Evolutionary conservation across 768 basidiomycete genomes (phyloP), one percentile per base, ranked within the genome.

Genomic region (Infundibulicybe gibba): DNA sequence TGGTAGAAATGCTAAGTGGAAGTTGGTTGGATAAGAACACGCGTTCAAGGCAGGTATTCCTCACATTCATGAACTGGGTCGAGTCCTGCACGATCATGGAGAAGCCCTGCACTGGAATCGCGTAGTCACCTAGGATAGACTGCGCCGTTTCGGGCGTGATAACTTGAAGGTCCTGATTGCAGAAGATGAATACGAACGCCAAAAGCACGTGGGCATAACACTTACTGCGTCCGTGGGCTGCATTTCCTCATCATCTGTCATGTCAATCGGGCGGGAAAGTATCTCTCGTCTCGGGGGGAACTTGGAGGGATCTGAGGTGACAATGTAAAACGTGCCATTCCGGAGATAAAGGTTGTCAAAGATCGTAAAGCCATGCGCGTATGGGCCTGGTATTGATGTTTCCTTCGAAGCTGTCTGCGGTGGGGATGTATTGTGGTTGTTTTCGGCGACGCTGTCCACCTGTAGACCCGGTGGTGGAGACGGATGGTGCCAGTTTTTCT

Each of bases 331-430:
- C 1, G 84, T 88, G 15, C 86, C 85, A 52, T 87, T 82, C 44
- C 77, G 72, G 61, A 90, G 76, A 64, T 91, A 89, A 3, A 92
- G 62, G 49, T 85, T 77, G 43, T 81, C 79, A 52, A 90, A 80
- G 32, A 89, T 64, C 0, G 86, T 88, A 77, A 88, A 90, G 14
- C 89, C 88, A 38, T 75, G 70, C 14, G 71, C 71, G 45, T 79
- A 75, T 35, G 74, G 25, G 25, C 25, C 25, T 25, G 25, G 25
- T 25, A 25, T 25, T 25, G 25, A 25, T 8, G 25, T 25, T 25
- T 25, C 25, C 4, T 25, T 25, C 25, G 25, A 25, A 8, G 25
- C 25, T 25, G n/a, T n/a, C n/a, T n/a, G n/a, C n/a, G n/a, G n/a
- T n/a, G n/a, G n/a, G n/a, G n/a, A n/a, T n/a, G n/a, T n/a, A n/a